Conservation (phyloP, 1,139 yeast species). For the Wickerhamomyces sp. region DNA sequence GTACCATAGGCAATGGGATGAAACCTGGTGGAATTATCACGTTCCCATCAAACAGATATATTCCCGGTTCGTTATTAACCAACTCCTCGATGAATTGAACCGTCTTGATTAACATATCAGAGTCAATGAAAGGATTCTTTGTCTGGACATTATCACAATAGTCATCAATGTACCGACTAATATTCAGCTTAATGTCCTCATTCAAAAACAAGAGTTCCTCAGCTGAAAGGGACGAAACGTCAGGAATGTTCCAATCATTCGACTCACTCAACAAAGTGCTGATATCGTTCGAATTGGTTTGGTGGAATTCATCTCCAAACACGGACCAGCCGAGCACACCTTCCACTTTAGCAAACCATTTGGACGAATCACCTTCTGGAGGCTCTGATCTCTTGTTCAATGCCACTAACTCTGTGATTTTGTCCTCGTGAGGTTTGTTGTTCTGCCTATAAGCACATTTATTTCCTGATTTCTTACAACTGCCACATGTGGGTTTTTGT, state of each 20-base stretch:
- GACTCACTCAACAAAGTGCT: slow-evolving; percentile 9
- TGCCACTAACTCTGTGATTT: slow-evolving; percentile 7
- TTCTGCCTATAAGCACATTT: slow-evolving; percentile 14
- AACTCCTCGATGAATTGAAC: slow-evolving; percentile 6
- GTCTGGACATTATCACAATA: slow-evolving; percentile 14
- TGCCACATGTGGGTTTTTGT: slow-evolving; percentile 39
- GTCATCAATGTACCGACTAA: slow-evolving; percentile 7
- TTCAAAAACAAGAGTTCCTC: slow-evolving; percentile 7
- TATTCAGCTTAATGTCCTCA: slow-evolving; percentile 7
- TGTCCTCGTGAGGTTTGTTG: slow-evolving; percentile 3
- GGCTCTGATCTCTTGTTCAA: slow-evolving; percentile 2
- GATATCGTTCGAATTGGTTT: slow-evolving; percentile 5
- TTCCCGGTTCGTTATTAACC: slow-evolving; percentile 1
- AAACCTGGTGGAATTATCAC: slow-evolving; percentile 7
- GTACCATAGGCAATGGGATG: slow-evolving; percentile 12
- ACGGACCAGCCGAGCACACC: slow-evolving; percentile 35
- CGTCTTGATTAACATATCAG: slow-evolving; percentile 7
- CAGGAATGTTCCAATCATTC: slow-evolving; percentile 8
- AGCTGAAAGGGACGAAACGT: slow-evolving; percentile 4
- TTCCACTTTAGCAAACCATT: slow-evolving; percentile 41
- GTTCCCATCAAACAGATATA: slow-evolving; percentile 7
- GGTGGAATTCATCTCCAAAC: slow-evolving; percentile 13
- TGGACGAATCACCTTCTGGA: slow-evolving; percentile 15
- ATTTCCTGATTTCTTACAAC: slow-evolving; percentile 32
- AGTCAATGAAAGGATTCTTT: slow-evolving; percentile 18